Percentiles rank a stretch among this genome's conserved stretches.
phyloP scores from a whole-genome alignment of 192 early-diverging fungal species.

The Kappamyces sp. region DNA sequence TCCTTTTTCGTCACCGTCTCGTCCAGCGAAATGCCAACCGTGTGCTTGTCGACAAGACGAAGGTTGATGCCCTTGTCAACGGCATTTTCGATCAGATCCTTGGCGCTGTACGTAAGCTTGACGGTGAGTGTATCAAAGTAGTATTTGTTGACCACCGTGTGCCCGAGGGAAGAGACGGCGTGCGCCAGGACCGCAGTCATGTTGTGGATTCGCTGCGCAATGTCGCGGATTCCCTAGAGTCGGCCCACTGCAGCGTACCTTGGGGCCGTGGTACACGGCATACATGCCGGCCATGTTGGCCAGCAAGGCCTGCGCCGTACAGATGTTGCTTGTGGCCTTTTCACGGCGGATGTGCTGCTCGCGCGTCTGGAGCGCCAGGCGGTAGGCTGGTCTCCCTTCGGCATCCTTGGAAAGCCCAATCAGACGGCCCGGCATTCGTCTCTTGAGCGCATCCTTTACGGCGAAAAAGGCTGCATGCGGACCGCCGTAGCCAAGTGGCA shows the following conservation, averaged over 20 bases:
- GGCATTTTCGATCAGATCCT: conserved; percentile 67
- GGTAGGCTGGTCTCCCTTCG: conserved; percentile 80
- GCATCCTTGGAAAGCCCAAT: conserved; percentile 95
- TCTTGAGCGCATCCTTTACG: conserved; percentile 84
- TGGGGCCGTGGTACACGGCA: conserved; percentile 96
- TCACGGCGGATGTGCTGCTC: conserved; percentile 99
- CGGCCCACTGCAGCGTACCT: conserved; percentile 32
- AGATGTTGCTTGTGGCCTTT: conserved; percentile 98
- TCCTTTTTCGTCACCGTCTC: conserved; percentile 85
- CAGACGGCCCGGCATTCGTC: conserved; percentile 91
- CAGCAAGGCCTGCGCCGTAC: conserved; percentile 96
- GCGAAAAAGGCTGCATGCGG: conserved; percentile 99
- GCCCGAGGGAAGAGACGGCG: conserved; percentile 67
- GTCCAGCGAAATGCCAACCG: conserved; percentile 85
- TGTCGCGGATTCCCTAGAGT: conserved; percentile 69
- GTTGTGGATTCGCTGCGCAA: conserved; percentile 91
- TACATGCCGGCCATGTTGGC: conserved; percentile 99
- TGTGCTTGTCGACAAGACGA: conserved; percentile 66
- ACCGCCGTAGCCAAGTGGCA: conserved; percentile 97
- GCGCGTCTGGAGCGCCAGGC: conserved; percentile 92
- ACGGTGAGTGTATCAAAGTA: conserved; percentile 97
- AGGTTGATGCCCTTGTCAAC: conserved; percentile 79
- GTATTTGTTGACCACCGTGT: conserved; percentile 70
- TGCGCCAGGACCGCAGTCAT: conserved; percentile 78
- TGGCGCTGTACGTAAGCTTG: conserved; percentile 55